A percentile compares a stretch with the other conserved stretches of the same genome.
phyloP scores from a whole-genome alignment of 352 stramenopile genomes.

The Phytophthora vignae region DNA sequence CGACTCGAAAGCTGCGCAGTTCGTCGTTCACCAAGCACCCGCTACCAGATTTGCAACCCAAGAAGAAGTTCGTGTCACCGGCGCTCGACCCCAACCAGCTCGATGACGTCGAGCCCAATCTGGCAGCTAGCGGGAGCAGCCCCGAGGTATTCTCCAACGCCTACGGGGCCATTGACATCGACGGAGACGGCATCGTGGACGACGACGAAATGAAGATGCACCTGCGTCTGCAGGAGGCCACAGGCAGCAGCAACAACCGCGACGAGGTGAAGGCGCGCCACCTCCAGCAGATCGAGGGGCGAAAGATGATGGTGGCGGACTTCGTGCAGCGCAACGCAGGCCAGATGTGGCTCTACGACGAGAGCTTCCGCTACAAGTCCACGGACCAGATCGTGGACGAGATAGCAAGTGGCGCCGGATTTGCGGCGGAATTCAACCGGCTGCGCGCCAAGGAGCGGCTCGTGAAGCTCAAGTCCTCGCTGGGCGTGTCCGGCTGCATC shows the following conservation, averaged over 20 bases:
- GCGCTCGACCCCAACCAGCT: constrained; percentile 27
- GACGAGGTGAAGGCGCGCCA: background rate
- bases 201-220: constrained; percentile 72
- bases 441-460: constrained; percentile 25
- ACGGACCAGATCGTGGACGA: background rate
- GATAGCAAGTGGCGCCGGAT: background rate
- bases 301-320: constrained; percentile 57
- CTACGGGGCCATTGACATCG: constrained; percentile 66
- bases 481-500: constrained; percentile 63
- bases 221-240: constrained; percentile 51
- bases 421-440: background rate
- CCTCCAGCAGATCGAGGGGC: constrained; percentile 58
- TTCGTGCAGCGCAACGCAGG: constrained; percentile 8
- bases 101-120: background rate
- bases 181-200: constrained; percentile 69
- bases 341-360: constrained; percentile 70
- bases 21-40: constrained; percentile 52
- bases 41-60: constrained; percentile 56
- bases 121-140: constrained; percentile 14
- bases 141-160: constrained; percentile 44
- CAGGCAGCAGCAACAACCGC: background rate
- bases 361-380: constrained; percentile 25
- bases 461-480: constrained; percentile 66
- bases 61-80: constrained; percentile 31
- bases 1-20: constrained; percentile 59